Percentiles rank a stretch among this genome's conserved stretches.
Conservation (phyloP, 2,329 filamentous ascomycete species). For the Ambrosiella xylebori region DNA sequence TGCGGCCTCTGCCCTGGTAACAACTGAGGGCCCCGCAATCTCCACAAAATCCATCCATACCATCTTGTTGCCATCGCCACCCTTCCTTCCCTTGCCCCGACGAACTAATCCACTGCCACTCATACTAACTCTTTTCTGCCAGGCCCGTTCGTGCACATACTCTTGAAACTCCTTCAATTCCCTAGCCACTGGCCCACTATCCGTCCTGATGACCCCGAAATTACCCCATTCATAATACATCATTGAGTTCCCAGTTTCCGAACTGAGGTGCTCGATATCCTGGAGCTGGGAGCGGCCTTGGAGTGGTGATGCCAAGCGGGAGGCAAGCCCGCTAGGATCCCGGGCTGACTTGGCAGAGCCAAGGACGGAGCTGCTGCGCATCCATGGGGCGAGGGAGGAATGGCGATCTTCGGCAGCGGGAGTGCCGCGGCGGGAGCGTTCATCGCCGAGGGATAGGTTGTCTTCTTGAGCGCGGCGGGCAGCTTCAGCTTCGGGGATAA, state of each 20-base stretch:
- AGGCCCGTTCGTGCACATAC: neutral
- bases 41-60: constrained; percentile 48
- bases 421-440: constrained; percentile 21
- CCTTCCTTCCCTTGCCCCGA: neutral
- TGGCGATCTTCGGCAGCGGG: constrained; percentile 50
- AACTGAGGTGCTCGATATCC: constrained; percentile 11
- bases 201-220: neutral
- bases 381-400: constrained; percentile 36
- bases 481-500: neutral
- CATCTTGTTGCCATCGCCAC: neutral
- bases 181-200: neutral
- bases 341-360: constrained; percentile 27
- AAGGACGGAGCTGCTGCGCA: constrained; percentile 28
- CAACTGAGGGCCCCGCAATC: constrained; percentile 41
- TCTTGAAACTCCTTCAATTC: constrained; percentile 1
- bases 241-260: neutral
- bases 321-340: constrained; percentile 17
- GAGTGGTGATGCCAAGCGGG: neutral
- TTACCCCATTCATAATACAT: constrained; percentile 2
- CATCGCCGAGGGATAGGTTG: constrained; percentile 26
- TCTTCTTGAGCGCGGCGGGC: neutral
- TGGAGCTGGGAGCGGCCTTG: neutral
- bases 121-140: neutral
- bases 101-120: neutral
- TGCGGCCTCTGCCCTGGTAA: constrained; percentile 45